phyloP scores from a whole-genome alignment of 1,284 basidiomycete species.

The Thecaphora thlaspeos region DNA sequence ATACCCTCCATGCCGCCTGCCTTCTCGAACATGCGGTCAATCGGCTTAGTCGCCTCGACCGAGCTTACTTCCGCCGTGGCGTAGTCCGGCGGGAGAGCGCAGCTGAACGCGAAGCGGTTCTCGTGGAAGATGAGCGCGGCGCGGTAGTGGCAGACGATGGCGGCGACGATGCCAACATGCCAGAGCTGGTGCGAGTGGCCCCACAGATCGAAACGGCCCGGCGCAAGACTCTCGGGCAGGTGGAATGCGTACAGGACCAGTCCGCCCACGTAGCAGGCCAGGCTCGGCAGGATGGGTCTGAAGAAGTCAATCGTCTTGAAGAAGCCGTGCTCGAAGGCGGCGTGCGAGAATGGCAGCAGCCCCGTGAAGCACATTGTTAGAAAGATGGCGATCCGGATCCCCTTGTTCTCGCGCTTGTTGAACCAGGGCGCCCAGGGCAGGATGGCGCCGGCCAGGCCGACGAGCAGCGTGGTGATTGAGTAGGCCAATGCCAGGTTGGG shows the following conservation, averaged over 20 bases:
- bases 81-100: slow-evolving; percentile 18
- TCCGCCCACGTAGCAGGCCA: slow-evolving; percentile 48
- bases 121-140: slow-evolving; percentile 50
- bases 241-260: slow-evolving; percentile 52
- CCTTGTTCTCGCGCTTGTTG: slow-evolving; percentile 50
- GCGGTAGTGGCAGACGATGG: slow-evolving; percentile 52
- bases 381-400: slow-evolving; percentile 49
- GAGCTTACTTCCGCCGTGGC: slow-evolving; percentile 8
- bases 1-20: slow-evolving; percentile 42
- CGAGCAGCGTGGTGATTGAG: slow-evolving; percentile 41
- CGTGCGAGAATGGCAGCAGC: slow-evolving; percentile 51
- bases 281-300: slow-evolving; percentile 49
- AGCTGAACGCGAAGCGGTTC: slow-evolving; percentile 51
- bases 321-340: slow-evolving; percentile 49
- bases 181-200: slow-evolving; percentile 57
- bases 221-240: slow-evolving; percentile 50
- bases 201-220: slow-evolving; percentile 50
- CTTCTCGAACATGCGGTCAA: slow-evolving; percentile 32
- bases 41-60: slow-evolving; percentile 10
- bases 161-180: slow-evolving; percentile 54
- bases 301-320: slow-evolving; percentile 44
- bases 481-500: slow-evolving; percentile 52
- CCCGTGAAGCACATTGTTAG: slow-evolving; percentile 52
- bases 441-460: slow-evolving; percentile 49
- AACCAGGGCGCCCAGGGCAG: slow-evolving; percentile 56